These are phyloP conservation scores for Fistulinella prunicolor DNA, from an alignment of 768 basidiomycete genomes.

Conservation along the genomic window DNA sequence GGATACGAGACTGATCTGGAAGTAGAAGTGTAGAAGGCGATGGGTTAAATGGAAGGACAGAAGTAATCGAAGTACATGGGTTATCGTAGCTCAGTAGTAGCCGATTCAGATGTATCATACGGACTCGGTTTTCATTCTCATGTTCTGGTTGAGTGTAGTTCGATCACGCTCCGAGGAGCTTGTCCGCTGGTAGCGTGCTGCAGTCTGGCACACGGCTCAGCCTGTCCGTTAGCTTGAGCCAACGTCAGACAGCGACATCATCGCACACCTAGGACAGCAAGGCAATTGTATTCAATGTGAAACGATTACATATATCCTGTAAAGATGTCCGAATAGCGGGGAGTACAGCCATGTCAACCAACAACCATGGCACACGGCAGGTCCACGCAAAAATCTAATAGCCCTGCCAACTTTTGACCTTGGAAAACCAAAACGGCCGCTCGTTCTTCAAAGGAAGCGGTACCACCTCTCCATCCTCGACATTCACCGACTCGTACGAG, in stretches of 20 bases:
- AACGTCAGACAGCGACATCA: too few species aligned
- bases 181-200: too few species aligned
- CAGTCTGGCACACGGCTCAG: too few species aligned
- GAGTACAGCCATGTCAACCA: too few species aligned
- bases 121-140: neutral
- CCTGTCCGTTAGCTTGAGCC: too few species aligned
- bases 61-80: conserved; percentile 32
- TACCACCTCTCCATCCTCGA: conserved; percentile 69
- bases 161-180: too few species aligned
- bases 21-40: conserved; percentile 25
- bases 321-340: too few species aligned
- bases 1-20: conserved; percentile 26
- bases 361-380: too few species aligned
- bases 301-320: too few species aligned
- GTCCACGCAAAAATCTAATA: conserved; percentile 10
- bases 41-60: conserved; percentile 28
- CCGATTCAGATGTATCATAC: conserved; percentile 25
- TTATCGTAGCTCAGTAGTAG: conserved; percentile 21
- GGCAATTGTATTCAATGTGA: too few species aligned
- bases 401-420: conserved; percentile 65
- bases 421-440: conserved; percentile 93
- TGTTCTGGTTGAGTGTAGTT: too few species aligned
- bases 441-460: conserved; percentile 78
- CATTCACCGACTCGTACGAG: conserved; percentile 70
- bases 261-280: too few species aligned